Evolutionary conservation across 2,329 filamentous ascomycete genomes (phyloP), one percentile per base, ranked within the genome.

Genomic region (Colletotrichum sp.): DNA sequence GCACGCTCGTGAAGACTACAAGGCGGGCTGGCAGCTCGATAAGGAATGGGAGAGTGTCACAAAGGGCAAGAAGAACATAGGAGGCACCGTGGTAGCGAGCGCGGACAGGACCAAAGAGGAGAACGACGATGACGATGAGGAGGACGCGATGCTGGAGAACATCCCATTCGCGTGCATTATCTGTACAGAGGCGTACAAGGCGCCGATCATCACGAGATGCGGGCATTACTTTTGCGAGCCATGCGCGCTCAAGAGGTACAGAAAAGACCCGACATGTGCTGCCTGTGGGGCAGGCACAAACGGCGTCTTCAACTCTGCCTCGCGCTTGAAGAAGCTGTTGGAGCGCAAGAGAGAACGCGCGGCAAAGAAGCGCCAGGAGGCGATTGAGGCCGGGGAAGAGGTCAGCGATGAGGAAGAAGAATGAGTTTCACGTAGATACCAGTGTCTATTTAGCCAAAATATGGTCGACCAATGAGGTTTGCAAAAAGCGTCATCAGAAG

Each of bases 161-260:
- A 98, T 98, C 26, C 96, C 96, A 0, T 98, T 98, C 82, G 95
- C 92, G 2, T 98, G 96, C 84, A 92, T 98, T 78, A 95, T 98
- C 77, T 98, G 96, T 88, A 92, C 93, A 80, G 90, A 92, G 49
- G 85, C 92, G 2, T 98, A 98, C 85, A 94, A 92, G 80, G 90
- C 91, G 73, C 96, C 97, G 0, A 91, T 99, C 15, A 88, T 96
- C 28, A 99, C 97, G 15, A 94, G 95, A 79, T 99, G 97, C 79
- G 95, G 95, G 1, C 97, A 99, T 84, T 99, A 99, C 84, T 99
- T 99, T 82, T 99, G 97, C 83, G 95, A 98, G 84, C 89, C 90
- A 2, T 99, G 97, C 84, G 97, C 97, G 30, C 87, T 99, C 80
- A 92, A 95, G 82, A 88, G 96, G 78, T 99, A 98, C 83, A 90